A percentile compares a stretch with the other conserved stretches of the same genome.
These are phyloP conservation scores for Pseudopyrenochaeta lycopersici DNA, from an alignment of 2,329 filamentous ascomycete genomes.

Conservation along the genomic window DNA sequence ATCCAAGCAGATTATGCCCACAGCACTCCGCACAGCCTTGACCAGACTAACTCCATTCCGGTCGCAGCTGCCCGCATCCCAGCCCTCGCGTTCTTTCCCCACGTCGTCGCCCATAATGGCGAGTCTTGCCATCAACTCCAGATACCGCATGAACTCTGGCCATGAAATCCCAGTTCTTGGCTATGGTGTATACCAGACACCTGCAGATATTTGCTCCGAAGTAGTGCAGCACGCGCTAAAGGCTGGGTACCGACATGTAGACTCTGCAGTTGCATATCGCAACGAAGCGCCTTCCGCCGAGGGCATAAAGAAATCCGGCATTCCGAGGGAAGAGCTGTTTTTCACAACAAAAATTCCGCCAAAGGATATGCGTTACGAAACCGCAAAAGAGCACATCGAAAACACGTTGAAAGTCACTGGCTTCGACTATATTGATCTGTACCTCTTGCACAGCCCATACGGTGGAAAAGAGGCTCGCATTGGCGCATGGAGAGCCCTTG, in stretches of 20 bases:
- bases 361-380: conserved; percentile 66
- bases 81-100: conserved; percentile 18
- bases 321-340: conserved; percentile 70
- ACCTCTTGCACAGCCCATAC: conserved; percentile 63
- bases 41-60: conserved; percentile 20
- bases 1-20: conserved; percentile 9
- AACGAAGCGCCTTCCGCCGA: conserved; percentile 75
- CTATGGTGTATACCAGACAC: conserved; percentile 62
- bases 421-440: conserved; percentile 74
- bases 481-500: conserved; percentile 64
- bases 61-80: conserved; percentile 15
- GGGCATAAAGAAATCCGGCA: conserved; percentile 65
- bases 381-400: conserved; percentile 67
- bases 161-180: conserved; percentile 69
- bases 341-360: conserved; percentile 76
- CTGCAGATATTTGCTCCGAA: conserved; percentile 64
- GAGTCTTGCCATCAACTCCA: conserved; percentile 56
- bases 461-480: conserved; percentile 59
- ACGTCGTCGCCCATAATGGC: conserved; percentile 51
- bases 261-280: conserved; percentile 70
- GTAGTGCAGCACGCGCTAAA: conserved; percentile 68
- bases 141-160: conserved; percentile 65
- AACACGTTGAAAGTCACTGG: conserved; percentile 62
- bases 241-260: conserved; percentile 70
- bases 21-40: conserved; percentile 15